Conservation (phyloP, 352 stramenopile genomes). For the Globisporangium abappressorium region DNA sequence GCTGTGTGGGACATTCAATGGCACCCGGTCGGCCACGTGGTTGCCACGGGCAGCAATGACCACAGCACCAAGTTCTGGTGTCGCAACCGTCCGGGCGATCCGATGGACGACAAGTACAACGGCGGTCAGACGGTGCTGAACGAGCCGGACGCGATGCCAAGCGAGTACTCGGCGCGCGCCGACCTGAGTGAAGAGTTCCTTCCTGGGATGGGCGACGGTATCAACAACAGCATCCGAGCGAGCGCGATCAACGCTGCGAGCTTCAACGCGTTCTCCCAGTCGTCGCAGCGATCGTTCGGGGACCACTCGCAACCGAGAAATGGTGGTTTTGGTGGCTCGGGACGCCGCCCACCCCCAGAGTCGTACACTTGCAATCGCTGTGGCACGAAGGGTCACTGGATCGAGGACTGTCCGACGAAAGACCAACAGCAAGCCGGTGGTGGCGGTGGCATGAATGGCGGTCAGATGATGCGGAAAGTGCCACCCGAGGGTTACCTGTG, state of each 20-base stretch:
- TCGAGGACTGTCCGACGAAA: slow-evolving; percentile 85
- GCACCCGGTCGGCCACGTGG: slow-evolving; percentile 95
- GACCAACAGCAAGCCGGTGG: slow-evolving; percentile 43
- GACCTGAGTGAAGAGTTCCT: slow-evolving; percentile 46
- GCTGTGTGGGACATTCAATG: slow-evolving; percentile 98
- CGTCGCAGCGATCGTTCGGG: slow-evolving; percentile 19
- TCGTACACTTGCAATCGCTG: slow-evolving; percentile 89
- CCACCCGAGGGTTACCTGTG: slow-evolving; percentile 81
- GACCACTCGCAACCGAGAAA: slow-evolving; percentile 5
- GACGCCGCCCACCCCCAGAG: slow-evolving; percentile 63
- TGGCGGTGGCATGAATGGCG: slow-evolving; percentile 13
- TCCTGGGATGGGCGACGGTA: slow-evolving; percentile 65
- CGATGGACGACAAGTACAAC: slow-evolving; percentile 90
- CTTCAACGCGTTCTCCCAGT: slow-evolving; percentile 66
- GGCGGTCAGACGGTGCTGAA: slow-evolving; percentile 67
- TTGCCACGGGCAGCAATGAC: slow-evolving; percentile 96
- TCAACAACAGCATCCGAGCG: slow-evolving; percentile 43
- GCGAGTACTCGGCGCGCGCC: slow-evolving; percentile 18
- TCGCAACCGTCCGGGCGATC: slow-evolving; percentile 91
- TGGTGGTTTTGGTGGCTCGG: slow-evolving; percentile 21
- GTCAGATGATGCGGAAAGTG: slow-evolving; percentile 28
- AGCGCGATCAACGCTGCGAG: slow-evolving; percentile 71
- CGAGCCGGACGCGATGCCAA: slow-evolving; percentile 50
- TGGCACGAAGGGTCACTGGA: slow-evolving; percentile 84
- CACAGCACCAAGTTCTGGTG: slow-evolving; percentile 98